phyloP scores from a whole-genome alignment of 2,329 filamentous ascomycete species.

The Microsporum audouinii region DNA sequence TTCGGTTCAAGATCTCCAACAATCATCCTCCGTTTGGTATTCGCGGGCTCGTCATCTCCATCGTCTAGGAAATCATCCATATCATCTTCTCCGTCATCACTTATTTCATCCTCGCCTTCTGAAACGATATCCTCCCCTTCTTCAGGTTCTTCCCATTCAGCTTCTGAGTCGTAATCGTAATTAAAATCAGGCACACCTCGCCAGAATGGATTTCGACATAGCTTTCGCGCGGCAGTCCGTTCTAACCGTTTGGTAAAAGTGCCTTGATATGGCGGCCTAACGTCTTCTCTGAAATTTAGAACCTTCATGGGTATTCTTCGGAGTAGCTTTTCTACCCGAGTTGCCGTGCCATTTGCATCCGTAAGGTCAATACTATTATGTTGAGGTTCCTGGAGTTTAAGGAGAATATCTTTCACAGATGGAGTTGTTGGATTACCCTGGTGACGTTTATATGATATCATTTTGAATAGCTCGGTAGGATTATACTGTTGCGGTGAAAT shows the following conservation, averaged over 20 bases:
- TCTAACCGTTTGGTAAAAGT: conserved; percentile 45
- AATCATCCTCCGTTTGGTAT: conserved; percentile 47
- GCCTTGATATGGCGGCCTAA: conserved; percentile 52
- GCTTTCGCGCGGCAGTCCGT: conserved; percentile 29
- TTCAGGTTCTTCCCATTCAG: conserved; percentile 56
- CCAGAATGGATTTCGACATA: conserved; percentile 45
- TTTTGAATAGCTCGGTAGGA: conserved; percentile 27
- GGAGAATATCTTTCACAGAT: conserved; percentile 51
- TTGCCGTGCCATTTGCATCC: conserved; percentile 21
- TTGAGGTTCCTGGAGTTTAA: conserved; percentile 39
- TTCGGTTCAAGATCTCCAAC: conserved; percentile 62
- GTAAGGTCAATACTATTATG: conserved; percentile 28
- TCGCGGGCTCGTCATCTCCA: conserved; percentile 55
- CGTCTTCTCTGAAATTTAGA: conserved; percentile 50
- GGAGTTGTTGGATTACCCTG: conserved; percentile 22
- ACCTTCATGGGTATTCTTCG: conserved; percentile 45
- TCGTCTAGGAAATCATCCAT: conserved; percentile 87
- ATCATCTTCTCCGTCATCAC: conserved; percentile 61
- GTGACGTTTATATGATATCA: conserved; percentile 29
- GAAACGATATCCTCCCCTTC: conserved; percentile 59
- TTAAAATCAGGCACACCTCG: conserved; percentile 44
- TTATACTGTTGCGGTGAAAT: conserved; percentile 18
- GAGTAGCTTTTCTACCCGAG: conserved; percentile 32
- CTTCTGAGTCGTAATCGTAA: conserved; percentile 57
- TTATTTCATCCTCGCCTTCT: conserved; percentile 52